Conservation (phyloP, 257 asterid species). For the Ilex aquifolium region DNA sequence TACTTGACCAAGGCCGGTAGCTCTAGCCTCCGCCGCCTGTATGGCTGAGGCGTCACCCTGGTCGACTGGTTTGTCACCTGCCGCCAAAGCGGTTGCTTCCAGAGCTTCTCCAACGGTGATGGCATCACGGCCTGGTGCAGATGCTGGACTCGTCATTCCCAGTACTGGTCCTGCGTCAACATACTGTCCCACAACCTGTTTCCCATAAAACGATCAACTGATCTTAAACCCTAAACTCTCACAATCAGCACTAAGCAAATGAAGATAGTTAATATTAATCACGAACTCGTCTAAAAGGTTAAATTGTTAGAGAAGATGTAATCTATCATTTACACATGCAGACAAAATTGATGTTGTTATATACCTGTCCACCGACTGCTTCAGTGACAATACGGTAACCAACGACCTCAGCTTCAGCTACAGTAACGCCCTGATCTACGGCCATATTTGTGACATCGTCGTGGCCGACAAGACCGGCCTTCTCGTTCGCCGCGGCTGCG, state of each 20-base stretch:
- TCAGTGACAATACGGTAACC: conserved; percentile 49
- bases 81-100: conserved; percentile 47
- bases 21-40: conserved; percentile 57
- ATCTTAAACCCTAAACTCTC: no score
- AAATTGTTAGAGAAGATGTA: no score
- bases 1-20: conserved; percentile 42
- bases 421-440: conserved; percentile 36
- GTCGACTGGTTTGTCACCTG: conserved; percentile 45
- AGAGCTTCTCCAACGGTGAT: conserved; percentile 70
- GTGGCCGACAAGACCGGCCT: conserved; percentile 34
- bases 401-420: conserved; percentile 36
- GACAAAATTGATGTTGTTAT: background rate
- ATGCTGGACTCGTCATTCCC: conserved; percentile 5
- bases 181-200: conserved; percentile 42
- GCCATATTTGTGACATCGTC: conserved; percentile 25
- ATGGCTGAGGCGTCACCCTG: conserved; percentile 55
- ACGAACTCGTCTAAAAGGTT: no score
- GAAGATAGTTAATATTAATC: no score
- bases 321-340: no score
- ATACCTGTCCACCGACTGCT: conserved; percentile 56
- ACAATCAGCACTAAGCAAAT: no score
- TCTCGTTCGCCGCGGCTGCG: conserved; percentile 48
- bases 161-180: conserved; percentile 11
- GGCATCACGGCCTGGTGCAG: conserved; percentile 3
- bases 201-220: background rate